Conservation (phyloP, 2,329 filamentous ascomycete species). For the Fusarium tricinctum region DNA sequence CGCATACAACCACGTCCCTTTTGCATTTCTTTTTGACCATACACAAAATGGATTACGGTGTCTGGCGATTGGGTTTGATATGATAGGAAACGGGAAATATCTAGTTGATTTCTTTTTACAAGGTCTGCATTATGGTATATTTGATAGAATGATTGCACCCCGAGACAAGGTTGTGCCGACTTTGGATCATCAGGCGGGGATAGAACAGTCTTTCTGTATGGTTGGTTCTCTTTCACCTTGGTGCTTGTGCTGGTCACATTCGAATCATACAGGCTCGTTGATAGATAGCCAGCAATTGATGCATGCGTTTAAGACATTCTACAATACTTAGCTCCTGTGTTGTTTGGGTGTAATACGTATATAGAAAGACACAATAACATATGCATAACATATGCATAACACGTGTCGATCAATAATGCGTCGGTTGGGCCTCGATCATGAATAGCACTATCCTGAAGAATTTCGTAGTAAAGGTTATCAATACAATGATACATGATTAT, state of each 20-base stretch:
- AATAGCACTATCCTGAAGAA: no score
- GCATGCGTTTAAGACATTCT: slow-evolving; percentile 1
- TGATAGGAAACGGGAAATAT: slow-evolving; percentile 33
- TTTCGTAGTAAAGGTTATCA: no score
- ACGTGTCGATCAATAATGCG: not conserved
- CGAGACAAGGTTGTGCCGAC: slow-evolving; percentile 1
- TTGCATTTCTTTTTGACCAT: slow-evolving; percentile 20
- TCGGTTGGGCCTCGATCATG: no score
- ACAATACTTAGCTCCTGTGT: not conserved
- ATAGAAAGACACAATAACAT: not conserved
- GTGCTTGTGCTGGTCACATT: slow-evolving; percentile 46
- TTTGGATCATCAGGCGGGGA: slow-evolving; percentile 25
- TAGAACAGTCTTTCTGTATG: slow-evolving; percentile 19
- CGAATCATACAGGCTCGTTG: slow-evolving; percentile 27
- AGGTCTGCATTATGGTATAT: slow-evolving; percentile 13
- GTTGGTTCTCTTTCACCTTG: slow-evolving; percentile 13
- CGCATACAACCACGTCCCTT: slow-evolving; percentile 11
- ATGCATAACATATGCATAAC: not conserved
- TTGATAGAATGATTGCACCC: slow-evolving; percentile 21
- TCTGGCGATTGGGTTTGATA: slow-evolving; percentile 43
- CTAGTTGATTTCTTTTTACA: slow-evolving; percentile 29
- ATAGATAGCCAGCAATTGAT: slow-evolving; percentile 37
- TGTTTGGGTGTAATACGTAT: not conserved
- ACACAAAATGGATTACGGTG: slow-evolving; percentile 41
- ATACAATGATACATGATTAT: no score